Evolutionary conservation across 2,329 filamentous ascomycete species (phyloP), one percentile per base, ranked within the genome.

Genomic region (Aspergillus terreus): DNA sequence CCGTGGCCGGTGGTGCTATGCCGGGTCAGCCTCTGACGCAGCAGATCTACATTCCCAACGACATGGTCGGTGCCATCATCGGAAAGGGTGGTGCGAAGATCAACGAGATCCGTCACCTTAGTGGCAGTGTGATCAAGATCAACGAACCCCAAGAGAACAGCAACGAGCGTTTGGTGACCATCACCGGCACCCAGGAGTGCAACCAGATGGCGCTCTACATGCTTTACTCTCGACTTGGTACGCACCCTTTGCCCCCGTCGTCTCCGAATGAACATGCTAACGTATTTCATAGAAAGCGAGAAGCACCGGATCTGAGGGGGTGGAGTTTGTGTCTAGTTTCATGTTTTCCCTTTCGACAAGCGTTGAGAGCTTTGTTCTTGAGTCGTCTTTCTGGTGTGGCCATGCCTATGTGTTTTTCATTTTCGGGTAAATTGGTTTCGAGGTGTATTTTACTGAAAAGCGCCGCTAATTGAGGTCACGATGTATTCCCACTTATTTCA

Each of bases 171-270:
- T 79, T 99, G 53, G 94, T 99, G 52, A 99, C 94, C 14, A 95
- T 99, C 62, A 96, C 94, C 2, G 94, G 94, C 58, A 97, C 94
- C 5, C 91, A 95, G 64, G 94, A 99, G 75, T 96, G 91, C 79
- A 99, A 99, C 76, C 90, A 96, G 67, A 97, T 99, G 92, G 94
- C 94, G n/a, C 77, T 99, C 50, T 99, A 97, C 76, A 96, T 99
- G 92, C 83, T 99, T 50, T 99, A 99, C 75, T 95, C 90, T 54
- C 85, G 94, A 80, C 87, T 99, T 71, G 94, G 94, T 96, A 75
- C 51, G 61, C 10, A 11, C 27, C 7, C 27, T 4, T 30, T 64
- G 9, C 38, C 47, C 15, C 17, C 10, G 9, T 42, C 19, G 6
- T 21, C 15, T 12, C 15, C 15, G 35, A 38, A 48, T 35, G 4